A percentile compares a stretch with the other conserved stretches of the same genome.
These are phyloP conservation scores for Podila horticola DNA, from an alignment of 192 early-diverging fungal genomes.

Conservation along the genomic window DNA sequence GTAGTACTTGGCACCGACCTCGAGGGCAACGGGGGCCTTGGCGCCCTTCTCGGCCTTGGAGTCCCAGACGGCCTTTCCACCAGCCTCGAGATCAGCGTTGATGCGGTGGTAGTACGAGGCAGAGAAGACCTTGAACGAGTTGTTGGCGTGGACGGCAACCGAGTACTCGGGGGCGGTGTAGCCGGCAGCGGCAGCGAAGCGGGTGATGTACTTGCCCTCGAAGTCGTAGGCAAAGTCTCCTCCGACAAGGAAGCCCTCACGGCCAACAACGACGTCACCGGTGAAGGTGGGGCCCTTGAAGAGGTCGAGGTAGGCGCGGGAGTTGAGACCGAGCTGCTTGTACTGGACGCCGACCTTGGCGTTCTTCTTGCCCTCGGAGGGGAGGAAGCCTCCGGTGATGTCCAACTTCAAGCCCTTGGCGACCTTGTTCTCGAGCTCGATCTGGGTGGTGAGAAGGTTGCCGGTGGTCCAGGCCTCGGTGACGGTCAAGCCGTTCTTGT, in stretches of 20 bases:
- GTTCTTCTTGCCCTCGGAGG: slow-evolving; percentile 82
- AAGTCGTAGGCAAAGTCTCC: slow-evolving; percentile 96
- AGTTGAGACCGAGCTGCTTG: slow-evolving; percentile 96
- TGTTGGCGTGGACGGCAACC: slow-evolving; percentile 89
- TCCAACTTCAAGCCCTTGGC: slow-evolving; percentile 98
- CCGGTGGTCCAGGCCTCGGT: slow-evolving; percentile 97
- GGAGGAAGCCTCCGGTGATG: slow-evolving; percentile 83
- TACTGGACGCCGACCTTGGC: slow-evolving; percentile 88
- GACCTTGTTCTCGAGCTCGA: slow-evolving; percentile 93
- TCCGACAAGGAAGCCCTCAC: slow-evolving; percentile 90
- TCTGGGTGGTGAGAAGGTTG: slow-evolving; percentile 90
- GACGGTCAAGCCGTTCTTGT: slow-evolving; percentile 90
- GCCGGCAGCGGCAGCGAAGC: slow-evolving; percentile 90
- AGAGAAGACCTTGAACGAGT: slow-evolving; percentile 89
- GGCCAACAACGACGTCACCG: slow-evolving; percentile 89
- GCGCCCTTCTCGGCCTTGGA: slow-evolving; percentile 69
- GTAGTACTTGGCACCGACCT: slow-evolving; percentile 95
- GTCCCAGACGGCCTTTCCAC: slow-evolving; percentile 93
- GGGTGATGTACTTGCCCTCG: slow-evolving; percentile 81
- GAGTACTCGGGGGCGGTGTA: slow-evolving; percentile 90
- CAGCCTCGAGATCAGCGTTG: slow-evolving; percentile 90
- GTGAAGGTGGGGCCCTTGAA: slow-evolving; percentile 94
- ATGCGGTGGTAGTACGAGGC: slow-evolving; percentile 99
- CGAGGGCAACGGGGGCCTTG: slow-evolving; percentile 80
- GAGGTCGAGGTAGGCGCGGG: slow-evolving; percentile 89